Percentiles rank a stretch among this genome's conserved stretches.
Evolutionary conservation across 1,284 basidiomycete genomes (phyloP).

Genomic region (Pyrrhoderma lamaoense): DNA sequence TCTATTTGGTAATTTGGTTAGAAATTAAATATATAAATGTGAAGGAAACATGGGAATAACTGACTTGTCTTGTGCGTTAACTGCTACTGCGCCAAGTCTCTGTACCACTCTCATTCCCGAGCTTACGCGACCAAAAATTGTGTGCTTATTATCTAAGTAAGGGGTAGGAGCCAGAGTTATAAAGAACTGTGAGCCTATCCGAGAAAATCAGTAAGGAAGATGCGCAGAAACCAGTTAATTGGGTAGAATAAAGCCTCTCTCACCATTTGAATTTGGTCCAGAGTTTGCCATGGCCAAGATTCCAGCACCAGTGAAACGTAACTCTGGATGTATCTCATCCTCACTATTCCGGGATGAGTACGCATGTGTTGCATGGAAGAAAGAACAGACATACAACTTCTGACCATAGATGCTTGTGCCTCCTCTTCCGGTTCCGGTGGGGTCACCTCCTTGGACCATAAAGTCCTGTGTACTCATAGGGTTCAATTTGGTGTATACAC

Average conservation of each 20-base stretch:
- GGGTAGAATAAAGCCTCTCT: conserved; percentile 20
- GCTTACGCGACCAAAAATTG: conserved; percentile 85
- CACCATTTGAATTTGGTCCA: conserved; percentile 89
- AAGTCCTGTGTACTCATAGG: conserved; percentile 56
- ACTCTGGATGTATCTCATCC: conserved; percentile 81
- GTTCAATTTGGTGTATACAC: neutral
- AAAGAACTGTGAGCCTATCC: conserved; percentile 88
- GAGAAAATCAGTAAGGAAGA: neutral
- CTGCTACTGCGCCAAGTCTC: conserved; percentile 70
- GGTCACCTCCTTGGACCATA: conserved; percentile 94
- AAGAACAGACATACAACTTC: conserved; percentile 58
- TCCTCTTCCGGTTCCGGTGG: conserved; percentile 90
- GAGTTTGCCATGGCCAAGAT: conserved; percentile 96
- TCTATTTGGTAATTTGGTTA: conserved; percentile 32
- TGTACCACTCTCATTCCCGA: conserved; percentile 84
- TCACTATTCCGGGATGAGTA: conserved; percentile 30
- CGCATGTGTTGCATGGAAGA: neutral
- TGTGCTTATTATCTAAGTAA: conserved; percentile 89
- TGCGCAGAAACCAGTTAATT: neutral
- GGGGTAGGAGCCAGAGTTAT: conserved; percentile 86
- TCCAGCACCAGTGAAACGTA: conserved; percentile 92
- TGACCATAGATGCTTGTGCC: conserved; percentile 92
- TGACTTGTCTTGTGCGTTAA: conserved; percentile 72
- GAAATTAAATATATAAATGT: conserved; percentile 10
- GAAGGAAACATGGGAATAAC: conserved; percentile 24